Percentiles rank a stretch among this genome's conserved stretches.
phyloP scores from a whole-genome alignment of 306 rosid species.

The Rosa persica region DNA sequence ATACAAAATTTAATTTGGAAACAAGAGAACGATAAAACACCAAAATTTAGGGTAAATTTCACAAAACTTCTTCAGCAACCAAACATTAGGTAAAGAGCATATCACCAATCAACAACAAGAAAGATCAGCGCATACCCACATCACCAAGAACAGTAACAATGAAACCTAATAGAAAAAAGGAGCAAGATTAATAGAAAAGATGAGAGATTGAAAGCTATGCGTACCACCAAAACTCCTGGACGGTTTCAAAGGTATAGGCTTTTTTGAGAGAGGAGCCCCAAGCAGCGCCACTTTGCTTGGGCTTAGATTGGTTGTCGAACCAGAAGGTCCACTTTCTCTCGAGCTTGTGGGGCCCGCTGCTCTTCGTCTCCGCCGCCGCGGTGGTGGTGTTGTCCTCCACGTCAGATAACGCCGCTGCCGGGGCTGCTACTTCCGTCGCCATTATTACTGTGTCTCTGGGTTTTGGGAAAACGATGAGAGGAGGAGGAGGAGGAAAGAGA shows the following conservation, averaged over 20 bases:
- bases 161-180: background rate
- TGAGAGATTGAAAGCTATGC: background rate
- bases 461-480: background rate
- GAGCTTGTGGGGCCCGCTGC: conserved; percentile 41
- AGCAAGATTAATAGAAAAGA: background rate
- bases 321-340: conserved; percentile 96
- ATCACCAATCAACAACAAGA: background rate
- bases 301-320: conserved; percentile 82
- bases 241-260: conserved; percentile 76
- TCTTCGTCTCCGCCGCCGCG: conserved; percentile 17
- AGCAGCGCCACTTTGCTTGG: conserved; percentile 77
- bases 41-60: too few species aligned
- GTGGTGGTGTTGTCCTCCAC: conserved; percentile 5
- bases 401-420: background rate
- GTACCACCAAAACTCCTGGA: conserved; percentile 94
- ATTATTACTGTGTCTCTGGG: conserved; percentile 17
- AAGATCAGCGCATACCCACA: background rate
- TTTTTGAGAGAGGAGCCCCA: conserved; percentile 89
- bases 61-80: background rate
- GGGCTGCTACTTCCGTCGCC: conserved; percentile 59
- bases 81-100: background rate
- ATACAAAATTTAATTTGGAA: background rate
- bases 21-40: background rate
- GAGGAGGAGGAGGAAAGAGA: background rate
- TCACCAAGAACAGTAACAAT: background rate